Conservation (phyloP, 2,329 filamentous ascomycete genomes). For the Aspergillus awamori region DNA sequence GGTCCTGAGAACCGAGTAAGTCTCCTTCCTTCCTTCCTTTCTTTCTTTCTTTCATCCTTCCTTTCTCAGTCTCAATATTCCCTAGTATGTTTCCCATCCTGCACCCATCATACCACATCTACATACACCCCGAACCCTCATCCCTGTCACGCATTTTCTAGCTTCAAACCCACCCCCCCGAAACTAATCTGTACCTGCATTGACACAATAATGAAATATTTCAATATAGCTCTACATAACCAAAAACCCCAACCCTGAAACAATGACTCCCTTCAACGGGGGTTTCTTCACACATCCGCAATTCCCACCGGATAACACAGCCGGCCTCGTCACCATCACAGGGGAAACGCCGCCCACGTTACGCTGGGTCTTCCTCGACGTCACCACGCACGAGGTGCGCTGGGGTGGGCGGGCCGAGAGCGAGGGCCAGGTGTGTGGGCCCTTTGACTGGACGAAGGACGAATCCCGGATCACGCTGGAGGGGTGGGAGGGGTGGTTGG, state of each 20-base stretch:
- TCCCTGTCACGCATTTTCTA: too few relatives aligned
- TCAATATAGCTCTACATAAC: constrained; percentile 25
- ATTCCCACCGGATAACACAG: constrained; percentile 27
- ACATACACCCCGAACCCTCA: too few relatives aligned
- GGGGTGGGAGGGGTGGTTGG: constrained; percentile 29
- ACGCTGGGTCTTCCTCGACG: constrained; percentile 30
- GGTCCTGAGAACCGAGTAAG: neutral
- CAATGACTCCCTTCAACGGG: constrained; percentile 28
- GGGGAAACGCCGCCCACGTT: constrained; percentile 27
- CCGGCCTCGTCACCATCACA: constrained; percentile 29
- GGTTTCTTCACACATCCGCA: constrained; percentile 29
- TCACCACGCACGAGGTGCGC: constrained; percentile 28
- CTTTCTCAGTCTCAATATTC: neutral
- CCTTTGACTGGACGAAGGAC: constrained; percentile 27
- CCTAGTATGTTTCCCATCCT: neutral
- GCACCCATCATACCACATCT: neutral
- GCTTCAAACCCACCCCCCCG: too few relatives aligned
- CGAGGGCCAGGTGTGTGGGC: constrained; percentile 27
- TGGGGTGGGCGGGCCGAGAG: constrained; percentile 29
- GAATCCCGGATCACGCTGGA: constrained; percentile 25
- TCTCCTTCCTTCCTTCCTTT: neutral
- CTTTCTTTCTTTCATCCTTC: neutral
- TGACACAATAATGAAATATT: neutral
- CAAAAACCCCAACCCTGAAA: constrained; percentile 17
- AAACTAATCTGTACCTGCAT: too few relatives aligned